phyloP scores from a whole-genome alignment of 345 rosid species.

The Brassica nigra region DNA sequence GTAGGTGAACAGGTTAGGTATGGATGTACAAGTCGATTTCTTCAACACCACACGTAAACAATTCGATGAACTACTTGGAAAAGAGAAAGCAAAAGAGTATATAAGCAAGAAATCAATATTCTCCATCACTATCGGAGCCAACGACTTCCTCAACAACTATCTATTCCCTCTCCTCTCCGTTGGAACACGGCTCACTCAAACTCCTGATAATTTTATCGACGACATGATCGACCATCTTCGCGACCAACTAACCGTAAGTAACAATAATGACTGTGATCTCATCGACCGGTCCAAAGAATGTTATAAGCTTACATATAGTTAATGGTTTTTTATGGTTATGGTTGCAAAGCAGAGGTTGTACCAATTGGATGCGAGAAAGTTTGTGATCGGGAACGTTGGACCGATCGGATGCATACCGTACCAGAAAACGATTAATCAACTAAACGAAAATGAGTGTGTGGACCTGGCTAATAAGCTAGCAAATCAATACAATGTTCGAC shows the following conservation, averaged over 20 bases:
- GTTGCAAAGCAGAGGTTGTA: slow-evolving; percentile 57
- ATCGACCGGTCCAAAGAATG: background rate
- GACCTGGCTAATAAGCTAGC: slow-evolving; percentile 63
- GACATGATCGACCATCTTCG: slow-evolving; percentile 58
- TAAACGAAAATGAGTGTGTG: slow-evolving; percentile 49
- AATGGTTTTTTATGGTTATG: background rate
- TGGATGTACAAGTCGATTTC: slow-evolving; percentile 89
- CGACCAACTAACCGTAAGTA: slow-evolving; percentile 60
- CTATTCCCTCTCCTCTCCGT: slow-evolving; percentile 58
- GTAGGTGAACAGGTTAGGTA: slow-evolving; percentile 85
- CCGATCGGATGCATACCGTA: slow-evolving; percentile 87
- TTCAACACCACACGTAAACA: slow-evolving; percentile 81
- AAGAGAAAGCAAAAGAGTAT: slow-evolving; percentile 70
- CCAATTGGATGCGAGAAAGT: slow-evolving; percentile 65
- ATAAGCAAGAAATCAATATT: slow-evolving; percentile 64
- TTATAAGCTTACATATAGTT: background rate
- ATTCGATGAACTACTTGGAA: slow-evolving; percentile 64
- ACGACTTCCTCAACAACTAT: slow-evolving; percentile 78
- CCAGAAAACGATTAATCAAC: slow-evolving; percentile 56
- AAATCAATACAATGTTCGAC: slow-evolving; percentile 50
- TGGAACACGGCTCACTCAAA: slow-evolving; percentile 42
- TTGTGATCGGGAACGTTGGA: slow-evolving; percentile 65
- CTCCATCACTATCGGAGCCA: slow-evolving; percentile 70
- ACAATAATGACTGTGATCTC: background rate
- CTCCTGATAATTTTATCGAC: slow-evolving; percentile 57